Evolutionary conservation across 352 stramenopile genomes (phyloP).

Genomic region (Nothophytophthora sp.): DNA sequence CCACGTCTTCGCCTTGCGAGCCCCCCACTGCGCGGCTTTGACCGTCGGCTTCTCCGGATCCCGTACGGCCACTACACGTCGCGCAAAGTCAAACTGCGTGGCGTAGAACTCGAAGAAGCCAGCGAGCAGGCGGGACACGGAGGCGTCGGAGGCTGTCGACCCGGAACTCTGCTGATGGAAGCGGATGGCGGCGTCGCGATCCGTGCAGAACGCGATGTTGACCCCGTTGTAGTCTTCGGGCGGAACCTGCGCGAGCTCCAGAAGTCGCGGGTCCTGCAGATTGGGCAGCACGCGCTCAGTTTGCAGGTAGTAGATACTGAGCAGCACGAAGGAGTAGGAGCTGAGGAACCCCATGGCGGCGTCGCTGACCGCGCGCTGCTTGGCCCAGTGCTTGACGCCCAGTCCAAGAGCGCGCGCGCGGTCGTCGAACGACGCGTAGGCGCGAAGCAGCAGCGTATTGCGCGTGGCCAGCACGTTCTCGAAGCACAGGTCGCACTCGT

Average conservation of each 20-base stretch:
- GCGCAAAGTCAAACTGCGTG: slow-evolving; percentile 96
- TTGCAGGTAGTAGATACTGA: slow-evolving; percentile 98
- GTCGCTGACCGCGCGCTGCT: slow-evolving; percentile 96
- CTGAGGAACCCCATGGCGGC: slow-evolving; percentile 95
- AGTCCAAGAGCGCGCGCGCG: slow-evolving; percentile 90
- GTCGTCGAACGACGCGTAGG: slow-evolving; percentile 80
- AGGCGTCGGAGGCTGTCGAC: slow-evolving; percentile 4
- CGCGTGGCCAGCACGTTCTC: slow-evolving; percentile 79
- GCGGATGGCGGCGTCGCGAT: slow-evolving; percentile 31
- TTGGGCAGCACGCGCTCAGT: slow-evolving; percentile 91
- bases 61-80: slow-evolving; percentile 93
- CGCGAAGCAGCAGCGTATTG: slow-evolving; percentile 81
- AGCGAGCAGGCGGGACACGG: slow-evolving; percentile 85
- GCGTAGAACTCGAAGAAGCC: slow-evolving; percentile 98
- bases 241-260: slow-evolving; percentile 35
- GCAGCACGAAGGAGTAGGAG: slow-evolving; percentile 98
- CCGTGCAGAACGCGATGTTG: slow-evolving; percentile 75
- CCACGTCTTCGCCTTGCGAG: slow-evolving; percentile 64
- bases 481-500: slow-evolving; percentile 87
- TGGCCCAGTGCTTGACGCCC: slow-evolving; percentile 98
- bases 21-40: slow-evolving; percentile 51
- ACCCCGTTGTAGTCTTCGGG: slow-evolving; percentile 48
- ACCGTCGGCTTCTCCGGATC: slow-evolving; percentile 29
- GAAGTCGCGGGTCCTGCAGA: slow-evolving; percentile 84
- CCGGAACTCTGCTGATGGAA: slow-evolving; percentile 36